phyloP scores from a whole-genome alignment of 352 stramenopile genomes.

The Pythium dissimile region DNA sequence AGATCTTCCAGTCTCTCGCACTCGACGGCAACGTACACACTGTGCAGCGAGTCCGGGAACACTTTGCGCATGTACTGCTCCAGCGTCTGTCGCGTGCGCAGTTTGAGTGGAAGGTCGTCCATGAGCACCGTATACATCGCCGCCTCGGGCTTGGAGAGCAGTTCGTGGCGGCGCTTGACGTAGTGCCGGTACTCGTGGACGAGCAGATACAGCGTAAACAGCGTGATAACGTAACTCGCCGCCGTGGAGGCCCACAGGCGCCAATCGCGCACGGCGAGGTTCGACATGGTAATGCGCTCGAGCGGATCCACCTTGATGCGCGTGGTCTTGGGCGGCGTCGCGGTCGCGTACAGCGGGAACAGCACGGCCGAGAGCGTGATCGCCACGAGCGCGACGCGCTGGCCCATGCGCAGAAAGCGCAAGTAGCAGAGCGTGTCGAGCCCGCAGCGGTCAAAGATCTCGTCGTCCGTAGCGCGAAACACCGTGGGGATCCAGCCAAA shows the following conservation, averaged over 20 bases:
- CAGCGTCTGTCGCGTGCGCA: slow-evolving; percentile 57
- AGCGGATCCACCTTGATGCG: slow-evolving; percentile 40
- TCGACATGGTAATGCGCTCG: slow-evolving; percentile 72
- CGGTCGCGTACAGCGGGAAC: slow-evolving; percentile 72
- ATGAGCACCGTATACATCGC: slow-evolving; percentile 77
- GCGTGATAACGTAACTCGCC: slow-evolving; percentile 50
- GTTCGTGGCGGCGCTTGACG: slow-evolving; percentile 49
- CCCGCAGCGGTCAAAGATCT: slow-evolving; percentile 66
- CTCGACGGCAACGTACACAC: slow-evolving; percentile 70
- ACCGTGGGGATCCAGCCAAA: slow-evolving; percentile 55
- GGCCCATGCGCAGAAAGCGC: slow-evolving; percentile 62
- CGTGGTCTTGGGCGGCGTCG: slow-evolving; percentile 19
- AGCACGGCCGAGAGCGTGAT: slow-evolving; percentile 52
- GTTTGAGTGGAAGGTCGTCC: slow-evolving; percentile 55
- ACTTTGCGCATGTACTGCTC: slow-evolving; percentile 70
- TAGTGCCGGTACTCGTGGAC: slow-evolving; percentile 66
- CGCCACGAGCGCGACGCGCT: slow-evolving; percentile 60
- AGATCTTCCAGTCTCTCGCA: slow-evolving; percentile 52
- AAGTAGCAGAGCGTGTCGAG: slow-evolving; percentile 75
- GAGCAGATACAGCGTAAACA: slow-evolving; percentile 56
- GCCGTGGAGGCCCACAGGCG: slow-evolving; percentile 62
- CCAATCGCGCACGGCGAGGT: slow-evolving; percentile 43
- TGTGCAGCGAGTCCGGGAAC: slow-evolving; percentile 56
- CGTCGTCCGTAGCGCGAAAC: slow-evolving; percentile 51
- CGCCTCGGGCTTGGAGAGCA: slow-evolving; percentile 47